A percentile compares a stretch with the other conserved stretches of the same genome.
Conservation (phyloP, 306 rosid genomes). For the Sicyos edulis region DNA sequence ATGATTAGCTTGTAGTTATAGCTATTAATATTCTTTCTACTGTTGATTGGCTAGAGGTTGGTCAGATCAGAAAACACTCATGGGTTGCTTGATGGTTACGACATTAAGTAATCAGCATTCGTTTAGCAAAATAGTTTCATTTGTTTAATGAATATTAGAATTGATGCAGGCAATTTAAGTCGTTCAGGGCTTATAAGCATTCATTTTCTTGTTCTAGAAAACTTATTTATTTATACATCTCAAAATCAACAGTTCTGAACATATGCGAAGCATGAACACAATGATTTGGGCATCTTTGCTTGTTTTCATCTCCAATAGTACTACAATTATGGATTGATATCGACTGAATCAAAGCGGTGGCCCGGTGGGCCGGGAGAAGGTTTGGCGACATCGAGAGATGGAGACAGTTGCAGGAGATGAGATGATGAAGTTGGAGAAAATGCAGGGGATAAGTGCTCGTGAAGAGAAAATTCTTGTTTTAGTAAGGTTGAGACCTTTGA, state of each 20-base stretch:
- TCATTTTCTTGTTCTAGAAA: constrained; percentile 28
- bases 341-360: constrained; percentile 29
- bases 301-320: constrained; percentile 28
- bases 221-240: constrained; percentile 29
- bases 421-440: constrained; percentile 76
- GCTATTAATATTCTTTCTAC: constrained; percentile 28
- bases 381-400: constrained; percentile 42
- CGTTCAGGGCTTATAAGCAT: constrained; percentile 23
- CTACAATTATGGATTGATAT: constrained; percentile 28
- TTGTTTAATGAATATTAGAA: background rate
- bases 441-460: constrained; percentile 53
- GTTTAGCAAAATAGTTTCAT: constrained; percentile 1
- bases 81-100: constrained; percentile 28
- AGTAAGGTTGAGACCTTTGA: constrained; percentile 86
- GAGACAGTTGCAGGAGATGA: constrained; percentile 85
- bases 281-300: constrained; percentile 19
- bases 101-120: constrained; percentile 15
- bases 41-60: constrained; percentile 28
- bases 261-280: constrained; percentile 31
- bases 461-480: constrained; percentile 96
- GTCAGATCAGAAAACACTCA: constrained; percentile 35
- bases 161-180: constrained; percentile 32
- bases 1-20: constrained; percentile 37
- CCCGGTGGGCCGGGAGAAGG: constrained; percentile 27
- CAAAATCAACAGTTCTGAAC: constrained; percentile 27